These are phyloP conservation scores for Heliosperma pusillum DNA, from an alignment of 148 eudicot species.

Conservation along the genomic window DNA sequence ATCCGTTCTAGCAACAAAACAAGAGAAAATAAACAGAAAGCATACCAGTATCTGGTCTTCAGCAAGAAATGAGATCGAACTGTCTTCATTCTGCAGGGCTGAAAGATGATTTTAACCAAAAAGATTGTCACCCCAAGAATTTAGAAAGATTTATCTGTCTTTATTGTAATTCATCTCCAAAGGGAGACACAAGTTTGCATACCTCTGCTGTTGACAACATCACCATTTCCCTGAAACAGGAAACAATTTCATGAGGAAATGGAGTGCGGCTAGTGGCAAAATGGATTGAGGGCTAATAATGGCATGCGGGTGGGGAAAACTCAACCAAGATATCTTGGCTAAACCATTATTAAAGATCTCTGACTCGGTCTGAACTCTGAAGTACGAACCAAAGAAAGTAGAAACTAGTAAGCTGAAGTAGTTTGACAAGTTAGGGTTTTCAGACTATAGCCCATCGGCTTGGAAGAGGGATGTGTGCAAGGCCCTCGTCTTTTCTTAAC, in stretches of 20 bases:
- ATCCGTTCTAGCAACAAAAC: background rate
- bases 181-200: background rate
- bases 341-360: background rate
- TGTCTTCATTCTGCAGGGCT: constrained; percentile 58
- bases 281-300: background rate
- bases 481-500: background rate
- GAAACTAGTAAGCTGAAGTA: background rate
- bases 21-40: constrained; percentile 8
- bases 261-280: background rate
- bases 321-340: constrained; percentile 1
- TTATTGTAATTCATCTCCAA: background rate
- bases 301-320: background rate
- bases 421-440: background rate
- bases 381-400: background rate
- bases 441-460: background rate
- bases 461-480: background rate
- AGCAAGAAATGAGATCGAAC: constrained; percentile 57
- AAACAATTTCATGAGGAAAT: constrained; percentile 13
- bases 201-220: constrained; percentile 30
- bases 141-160: background rate
- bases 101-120: constrained; percentile 27
- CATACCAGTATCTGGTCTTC: constrained; percentile 95
- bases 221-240: constrained; percentile 23
- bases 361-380: background rate
- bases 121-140: constrained; percentile 2